Base-by-base conservation (phyloP, 1,139 yeast species). In the Nadsonia starkeyi-henricii region DNA sequence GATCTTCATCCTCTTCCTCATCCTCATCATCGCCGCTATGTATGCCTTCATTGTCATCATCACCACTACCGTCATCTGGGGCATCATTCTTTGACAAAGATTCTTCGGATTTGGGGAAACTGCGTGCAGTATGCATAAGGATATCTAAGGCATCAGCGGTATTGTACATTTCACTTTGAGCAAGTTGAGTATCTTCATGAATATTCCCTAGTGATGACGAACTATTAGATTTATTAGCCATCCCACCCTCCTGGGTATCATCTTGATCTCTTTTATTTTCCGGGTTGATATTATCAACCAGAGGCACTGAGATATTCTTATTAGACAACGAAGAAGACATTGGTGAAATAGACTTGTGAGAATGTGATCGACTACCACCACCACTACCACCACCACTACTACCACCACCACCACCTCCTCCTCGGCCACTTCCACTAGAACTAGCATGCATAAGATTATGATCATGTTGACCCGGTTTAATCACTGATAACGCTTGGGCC, bases 141-240 rank as follows among this genome's bases (percentile, higher is more conserved):
- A 67, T 74, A 48, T 72, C 71, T 51, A 74, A 66, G 1, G 84
- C 93, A 61, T 81, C 84, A 33, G 81, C 76, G 42, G 81, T 70
- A 58, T 81, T 66, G 55, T 66, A 66, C 23, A 67, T 55, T 49
- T 68, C 71, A 26, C 60, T 53, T 17, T 54, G 57, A n/a, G 61
- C 57, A n/a, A 63, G 57, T 30, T 57, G 57, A 43, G 52, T 52
- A 2, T 45, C 39, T 7, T 33, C 39, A 33, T 15, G 17, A 33
- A 9, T n/a, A 15, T n/a, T 23, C 9, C 9, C 42, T 45, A 28
- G 13, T 43, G 42, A 7, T 12, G 45, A 17, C 9, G 42, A n/a
- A 20, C 15, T 9, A 3, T 20, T 43, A 48, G 13, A 9, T 45
- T 30, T 36, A 20, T 17, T 33, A 20, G 20, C 30, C 18, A 23